These are phyloP conservation scores for Zygoascus bituminiphila DNA, from an alignment of 805 yeast species.

Conservation along the genomic window DNA sequence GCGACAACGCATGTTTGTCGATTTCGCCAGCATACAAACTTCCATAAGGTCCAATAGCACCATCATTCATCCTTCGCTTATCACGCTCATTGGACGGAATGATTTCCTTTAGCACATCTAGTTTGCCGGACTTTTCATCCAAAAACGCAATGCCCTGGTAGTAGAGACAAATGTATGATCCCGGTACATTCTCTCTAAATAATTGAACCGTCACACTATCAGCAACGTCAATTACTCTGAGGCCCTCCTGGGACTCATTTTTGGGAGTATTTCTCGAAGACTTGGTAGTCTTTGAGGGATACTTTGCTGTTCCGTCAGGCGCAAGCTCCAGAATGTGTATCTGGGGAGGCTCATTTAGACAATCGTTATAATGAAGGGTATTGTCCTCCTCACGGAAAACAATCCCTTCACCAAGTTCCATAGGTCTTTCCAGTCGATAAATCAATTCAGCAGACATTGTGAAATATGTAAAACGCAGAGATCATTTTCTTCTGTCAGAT, in stretches of 20 bases:
- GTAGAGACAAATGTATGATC: conserved; percentile 27
- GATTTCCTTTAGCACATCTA: conserved; percentile 27
- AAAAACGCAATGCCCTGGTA: conserved; percentile 29
- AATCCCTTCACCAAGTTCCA: conserved; percentile 30
- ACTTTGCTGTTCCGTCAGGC: conserved; percentile 22
- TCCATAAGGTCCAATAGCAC: conserved; percentile 69
- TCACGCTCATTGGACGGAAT: conserved; percentile 24
- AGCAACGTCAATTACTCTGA: conserved; percentile 19
- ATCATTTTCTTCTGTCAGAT: too few species aligned
- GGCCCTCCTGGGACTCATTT: conserved; percentile 20
- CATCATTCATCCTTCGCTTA: conserved; percentile 61
- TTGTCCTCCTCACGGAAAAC: conserved; percentile 27
- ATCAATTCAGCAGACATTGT: conserved; percentile 5
- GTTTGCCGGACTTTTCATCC: conserved; percentile 29
- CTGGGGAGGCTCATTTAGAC: conserved; percentile 22
- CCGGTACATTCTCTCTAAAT: conserved; percentile 26
- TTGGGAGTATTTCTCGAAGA: conserved; percentile 10
- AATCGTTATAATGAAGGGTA: conserved; percentile 31
- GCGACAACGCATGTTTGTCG: conserved; percentile 22
- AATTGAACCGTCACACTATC: conserved; percentile 29
- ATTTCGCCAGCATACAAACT: conserved; percentile 50
- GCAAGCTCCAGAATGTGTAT: conserved; percentile 25
- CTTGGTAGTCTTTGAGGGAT: conserved; percentile 11
- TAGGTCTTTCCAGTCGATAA: conserved; percentile 21
- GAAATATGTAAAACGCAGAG: not conserved